Percentiles rank a stretch among this genome's conserved stretches.
Conservation (phyloP, 352 stramenopile species). For the Peronospora farinosa region DNA sequence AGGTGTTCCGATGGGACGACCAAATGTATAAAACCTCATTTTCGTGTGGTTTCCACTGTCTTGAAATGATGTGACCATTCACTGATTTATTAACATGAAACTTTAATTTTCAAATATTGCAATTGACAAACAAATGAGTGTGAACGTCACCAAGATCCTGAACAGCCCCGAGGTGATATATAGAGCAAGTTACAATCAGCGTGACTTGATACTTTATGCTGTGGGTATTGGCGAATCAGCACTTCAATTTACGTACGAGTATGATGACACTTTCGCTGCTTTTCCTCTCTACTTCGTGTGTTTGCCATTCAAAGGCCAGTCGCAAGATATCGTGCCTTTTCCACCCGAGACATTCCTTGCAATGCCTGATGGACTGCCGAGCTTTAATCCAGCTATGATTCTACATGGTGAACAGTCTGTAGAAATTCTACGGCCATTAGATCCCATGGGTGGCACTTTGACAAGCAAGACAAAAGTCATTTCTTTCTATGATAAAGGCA, state of each 20-base stretch:
- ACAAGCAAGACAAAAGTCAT: constrained; percentile 62
- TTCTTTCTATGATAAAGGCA: constrained; percentile 81
- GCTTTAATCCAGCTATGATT: constrained; percentile 78
- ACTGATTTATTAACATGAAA: constrained; percentile 1
- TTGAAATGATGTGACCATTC: background rate
- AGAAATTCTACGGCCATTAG: constrained; percentile 67
- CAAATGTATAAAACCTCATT: too few species aligned
- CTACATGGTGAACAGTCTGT: constrained; percentile 83
- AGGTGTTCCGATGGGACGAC: background rate
- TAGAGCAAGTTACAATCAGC: constrained; percentile 78
- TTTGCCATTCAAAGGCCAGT: constrained; percentile 82
- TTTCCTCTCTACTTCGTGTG: constrained; percentile 88
- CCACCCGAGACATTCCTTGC: constrained; percentile 61
- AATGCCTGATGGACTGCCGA: constrained; percentile 59
- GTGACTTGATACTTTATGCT: constrained; percentile 86
- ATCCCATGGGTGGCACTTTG: constrained; percentile 47
- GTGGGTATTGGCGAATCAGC: constrained; percentile 82
- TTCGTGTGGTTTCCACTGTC: background rate
- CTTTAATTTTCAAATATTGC: background rate
- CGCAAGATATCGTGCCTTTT: constrained; percentile 84
- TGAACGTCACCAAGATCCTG: constrained; percentile 65
- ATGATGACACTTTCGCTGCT: constrained; percentile 71
- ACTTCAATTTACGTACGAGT: constrained; percentile 88
- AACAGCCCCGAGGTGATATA: constrained; percentile 41
- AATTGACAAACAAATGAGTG: constrained; percentile 26